A percentile compares a stretch with the other conserved stretches of the same genome.
phyloP scores from a whole-genome alignment of 2,329 filamentous ascomycete genomes.

The Coniochaeta ligniaria region DNA sequence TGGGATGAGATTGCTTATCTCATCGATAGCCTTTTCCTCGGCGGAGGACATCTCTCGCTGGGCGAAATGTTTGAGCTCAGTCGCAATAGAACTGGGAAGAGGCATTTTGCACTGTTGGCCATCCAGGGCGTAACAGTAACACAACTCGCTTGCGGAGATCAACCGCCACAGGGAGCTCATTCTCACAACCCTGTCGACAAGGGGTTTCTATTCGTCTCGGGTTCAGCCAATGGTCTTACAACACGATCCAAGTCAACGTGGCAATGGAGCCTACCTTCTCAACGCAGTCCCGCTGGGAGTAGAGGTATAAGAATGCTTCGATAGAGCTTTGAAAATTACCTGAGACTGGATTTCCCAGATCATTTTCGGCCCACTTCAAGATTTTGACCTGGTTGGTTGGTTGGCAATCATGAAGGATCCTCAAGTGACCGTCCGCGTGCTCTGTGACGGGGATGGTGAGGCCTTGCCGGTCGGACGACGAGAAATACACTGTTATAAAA shows the following conservation, averaged over 20 bases:
- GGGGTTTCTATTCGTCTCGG: not conserved
- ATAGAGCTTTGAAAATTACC: not conserved
- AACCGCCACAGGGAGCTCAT: not conserved
- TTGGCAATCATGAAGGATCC: not conserved
- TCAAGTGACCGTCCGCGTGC: not conserved
- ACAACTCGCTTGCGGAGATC: not conserved
- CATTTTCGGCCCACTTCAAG: not conserved
- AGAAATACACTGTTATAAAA: not conserved
- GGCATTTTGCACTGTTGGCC: not conserved
- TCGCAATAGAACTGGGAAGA: not conserved
- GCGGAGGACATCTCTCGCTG: not conserved
- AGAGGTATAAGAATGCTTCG: not conserved
- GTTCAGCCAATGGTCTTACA: not conserved
- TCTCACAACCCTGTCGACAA: not conserved
- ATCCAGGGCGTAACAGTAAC: not conserved
- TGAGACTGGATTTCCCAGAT: not conserved
- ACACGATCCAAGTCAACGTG: not conserved
- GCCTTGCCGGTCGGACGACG: not conserved
- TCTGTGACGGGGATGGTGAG: not conserved
- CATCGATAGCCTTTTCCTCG: not conserved
- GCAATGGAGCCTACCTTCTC: not conserved
- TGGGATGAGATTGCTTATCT: not conserved
- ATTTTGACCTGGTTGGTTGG: not conserved
- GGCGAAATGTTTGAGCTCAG: not conserved
- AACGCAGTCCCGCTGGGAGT: not conserved